phyloP scores from a whole-genome alignment of 768 basidiomycete genomes.

The Naganishia friedmannii region DNA sequence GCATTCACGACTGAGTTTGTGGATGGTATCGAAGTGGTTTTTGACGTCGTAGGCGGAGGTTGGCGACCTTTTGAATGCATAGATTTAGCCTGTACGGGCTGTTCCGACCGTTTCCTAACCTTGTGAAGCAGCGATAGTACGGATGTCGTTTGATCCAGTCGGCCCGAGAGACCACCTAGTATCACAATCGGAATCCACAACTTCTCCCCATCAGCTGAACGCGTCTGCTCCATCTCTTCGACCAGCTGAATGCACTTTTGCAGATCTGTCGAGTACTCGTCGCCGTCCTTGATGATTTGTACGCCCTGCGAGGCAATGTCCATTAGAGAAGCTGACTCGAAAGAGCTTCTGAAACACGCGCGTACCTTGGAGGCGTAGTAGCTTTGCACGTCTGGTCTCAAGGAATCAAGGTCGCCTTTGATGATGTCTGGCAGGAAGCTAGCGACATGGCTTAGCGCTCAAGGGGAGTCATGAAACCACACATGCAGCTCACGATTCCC shows the following conservation, averaged over 20 bases:
- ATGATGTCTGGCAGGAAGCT: constrained; percentile 81
- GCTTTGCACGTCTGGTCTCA: constrained; percentile 67
- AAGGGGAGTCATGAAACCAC: neutral
- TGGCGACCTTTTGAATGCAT: neutral
- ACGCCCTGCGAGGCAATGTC: constrained; percentile 60
- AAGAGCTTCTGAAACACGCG: neutral
- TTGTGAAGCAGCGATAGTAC: constrained; percentile 81
- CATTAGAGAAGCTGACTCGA: neutral
- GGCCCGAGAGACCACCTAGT: constrained; percentile 82
- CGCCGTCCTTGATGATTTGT: constrained; percentile 62
- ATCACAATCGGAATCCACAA: constrained; percentile 48
- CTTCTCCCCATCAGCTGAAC: constrained; percentile 31
- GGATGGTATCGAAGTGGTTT: constrained; percentile 55
- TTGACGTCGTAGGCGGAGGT: neutral
- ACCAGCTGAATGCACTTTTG: constrained; percentile 82
- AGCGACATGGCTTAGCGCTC: neutral
- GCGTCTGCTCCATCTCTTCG: constrained; percentile 59
- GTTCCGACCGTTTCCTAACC: constrained; percentile 53
- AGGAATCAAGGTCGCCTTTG: constrained; percentile 90
- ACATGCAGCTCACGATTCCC: constrained; percentile 1
- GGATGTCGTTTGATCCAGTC: constrained; percentile 91
- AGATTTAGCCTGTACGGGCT: neutral
- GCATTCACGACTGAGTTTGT: constrained; percentile 33
- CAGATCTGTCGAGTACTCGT: constrained; percentile 86
- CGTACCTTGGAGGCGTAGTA: constrained; percentile 66